Percentiles rank a stretch among this genome's conserved stretches.
phyloP scores from a whole-genome alignment of 768 basidiomycete species.

The Ramaria sp. region DNA sequence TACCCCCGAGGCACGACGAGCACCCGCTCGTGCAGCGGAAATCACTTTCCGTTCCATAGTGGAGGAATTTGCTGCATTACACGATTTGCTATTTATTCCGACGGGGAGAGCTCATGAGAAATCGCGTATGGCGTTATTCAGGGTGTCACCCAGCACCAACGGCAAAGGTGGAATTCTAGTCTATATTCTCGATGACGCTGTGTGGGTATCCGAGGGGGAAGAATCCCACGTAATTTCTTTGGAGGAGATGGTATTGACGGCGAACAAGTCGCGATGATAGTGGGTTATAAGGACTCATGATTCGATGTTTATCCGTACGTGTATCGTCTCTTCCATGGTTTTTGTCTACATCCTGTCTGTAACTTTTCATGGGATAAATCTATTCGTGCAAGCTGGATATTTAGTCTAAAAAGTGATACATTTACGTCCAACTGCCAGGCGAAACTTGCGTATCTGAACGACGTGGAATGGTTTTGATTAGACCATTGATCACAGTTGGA shows the following conservation, averaged over 20 bases:
- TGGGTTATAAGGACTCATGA: too few relatives aligned
- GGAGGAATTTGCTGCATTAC: constrained; percentile 76
- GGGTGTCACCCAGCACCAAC: constrained; percentile 65
- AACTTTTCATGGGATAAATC: too few relatives aligned
- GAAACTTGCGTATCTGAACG: too few relatives aligned
- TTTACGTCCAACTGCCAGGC: too few relatives aligned
- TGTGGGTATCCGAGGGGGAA: constrained; percentile 69
- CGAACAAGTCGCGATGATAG: constrained; percentile 16
- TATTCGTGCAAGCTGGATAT: too few relatives aligned
- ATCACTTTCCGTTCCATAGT: constrained; percentile 90
- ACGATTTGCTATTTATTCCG: constrained; percentile 85
- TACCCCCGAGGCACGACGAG: constrained; percentile 24
- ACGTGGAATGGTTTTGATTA: too few relatives aligned
- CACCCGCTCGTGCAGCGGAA: constrained; percentile 54
- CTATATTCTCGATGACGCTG: constrained; percentile 88
- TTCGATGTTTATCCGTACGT: too few relatives aligned
- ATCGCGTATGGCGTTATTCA: constrained; percentile 84
- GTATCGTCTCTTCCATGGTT: too few relatives aligned
- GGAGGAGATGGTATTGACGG: constrained; percentile 79
- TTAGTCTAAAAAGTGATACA: too few relatives aligned
- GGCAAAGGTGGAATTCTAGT: constrained; percentile 82
- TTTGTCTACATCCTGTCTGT: too few relatives aligned
- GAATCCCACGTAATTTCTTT: constrained; percentile 69
- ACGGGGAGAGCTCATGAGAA: constrained; percentile 74
- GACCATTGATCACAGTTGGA: too few relatives aligned